Evolutionary conservation across 176 grass and related monocot species (phyloP).

Genomic region (Raddia guianensis): DNA sequence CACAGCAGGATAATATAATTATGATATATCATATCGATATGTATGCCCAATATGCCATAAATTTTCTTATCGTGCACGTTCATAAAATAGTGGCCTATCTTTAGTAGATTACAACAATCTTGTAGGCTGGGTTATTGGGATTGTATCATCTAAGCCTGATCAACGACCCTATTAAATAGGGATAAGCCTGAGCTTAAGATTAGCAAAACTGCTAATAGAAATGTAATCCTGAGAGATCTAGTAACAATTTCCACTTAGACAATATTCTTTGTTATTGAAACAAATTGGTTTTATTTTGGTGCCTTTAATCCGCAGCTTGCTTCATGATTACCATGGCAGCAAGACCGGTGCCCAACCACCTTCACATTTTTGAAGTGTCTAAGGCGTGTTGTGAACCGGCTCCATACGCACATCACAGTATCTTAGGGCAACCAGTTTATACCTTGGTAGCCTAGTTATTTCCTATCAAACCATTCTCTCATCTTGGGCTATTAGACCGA

Average conservation of each 20-base stretch:
- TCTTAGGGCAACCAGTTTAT: too few relatives aligned
- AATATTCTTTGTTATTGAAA: conserved; percentile 28
- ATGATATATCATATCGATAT: not conserved
- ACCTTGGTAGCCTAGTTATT: too few relatives aligned
- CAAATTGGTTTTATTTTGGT: conserved; percentile 17
- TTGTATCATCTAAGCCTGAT: not conserved
- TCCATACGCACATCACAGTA: too few relatives aligned
- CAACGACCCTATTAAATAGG: conserved; percentile 4
- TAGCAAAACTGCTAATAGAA: not conserved
- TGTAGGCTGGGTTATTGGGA: not conserved
- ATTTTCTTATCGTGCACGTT: not conserved
- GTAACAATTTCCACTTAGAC: conserved; percentile 15
- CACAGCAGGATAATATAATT: not conserved
- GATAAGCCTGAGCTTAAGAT: not conserved
- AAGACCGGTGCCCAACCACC: too few relatives aligned
- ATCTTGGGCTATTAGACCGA: too few relatives aligned
- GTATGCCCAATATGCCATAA: conserved; percentile 1
- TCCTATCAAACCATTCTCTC: too few relatives aligned
- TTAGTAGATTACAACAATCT: not conserved
- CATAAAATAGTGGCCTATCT: conserved; percentile 5
- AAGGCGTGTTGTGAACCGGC: too few relatives aligned
- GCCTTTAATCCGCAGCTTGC: conserved; percentile 1
- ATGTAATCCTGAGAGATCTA: not conserved
- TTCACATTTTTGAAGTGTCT: too few relatives aligned
- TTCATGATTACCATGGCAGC: too few relatives aligned